Evolutionary conservation across 768 basidiomycete genomes (phyloP), one percentile per base, ranked within the genome.

Genomic region (Gymnopilus dilepis): DNA sequence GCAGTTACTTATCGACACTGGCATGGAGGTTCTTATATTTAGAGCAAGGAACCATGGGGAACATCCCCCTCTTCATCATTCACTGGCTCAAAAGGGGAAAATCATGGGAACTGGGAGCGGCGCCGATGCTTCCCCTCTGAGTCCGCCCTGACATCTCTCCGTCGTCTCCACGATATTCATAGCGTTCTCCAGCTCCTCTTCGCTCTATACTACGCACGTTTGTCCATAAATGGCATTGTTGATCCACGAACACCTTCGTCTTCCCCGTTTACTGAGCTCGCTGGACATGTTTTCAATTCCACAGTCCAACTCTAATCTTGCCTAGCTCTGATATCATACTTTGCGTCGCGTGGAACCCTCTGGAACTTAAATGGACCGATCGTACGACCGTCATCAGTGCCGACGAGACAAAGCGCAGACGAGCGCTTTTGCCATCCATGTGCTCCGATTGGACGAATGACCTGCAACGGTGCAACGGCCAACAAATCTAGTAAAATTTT

Each of bases 171-270:
- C 13, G 26, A n/a, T 28, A 37, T 37, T 37, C 37, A 55, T 38
- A 34, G 55, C 17, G 15, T 21, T 41, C 21, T 8, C 45, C 30
- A 13, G 19, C 34, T 48, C 42, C 47, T 28, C 47, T 8, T 50
- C 26, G 24, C 22, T 30, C 9, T 26, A 58, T 50, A n/a, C 47
- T 22, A 58, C 61, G 61, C 56, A 62, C 61, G 60, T 61, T 61
- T 61, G 60, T 61, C 60, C 60, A 42, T 41, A 61, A 56, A 61
- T 56, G 56, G 28, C 47, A 11, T 43, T 54, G 40, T 52, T 40
- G 37, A 37, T 34, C 31, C 33, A 34, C 12, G 24, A 54, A 37
- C 40, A 31, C 22, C 34, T 28, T 53, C 52, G 30, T 31, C n/a
- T 8, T n/a, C 17, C 30, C 33, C 37, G 6, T 34, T 22, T 38